Base-by-base conservation (phyloP, 345 rosid species). In the Turritis glabra region DNA sequence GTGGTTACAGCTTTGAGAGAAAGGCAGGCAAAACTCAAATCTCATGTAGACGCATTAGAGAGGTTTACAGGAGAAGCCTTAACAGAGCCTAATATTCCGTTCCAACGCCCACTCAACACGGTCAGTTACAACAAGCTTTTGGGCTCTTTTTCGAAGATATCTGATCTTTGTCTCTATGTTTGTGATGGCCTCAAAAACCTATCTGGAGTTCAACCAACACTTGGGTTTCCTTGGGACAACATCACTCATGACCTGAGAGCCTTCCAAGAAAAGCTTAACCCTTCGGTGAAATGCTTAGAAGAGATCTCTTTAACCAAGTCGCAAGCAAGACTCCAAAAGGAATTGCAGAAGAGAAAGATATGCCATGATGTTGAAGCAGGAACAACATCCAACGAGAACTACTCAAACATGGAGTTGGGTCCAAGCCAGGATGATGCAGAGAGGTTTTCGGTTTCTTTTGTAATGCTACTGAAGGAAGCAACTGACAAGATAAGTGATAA, bases 31-130 rank as follows among this genome's bases (percentile, higher is more conserved):
- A 80, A 51, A 43, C 80, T 85, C 64, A 70, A 58, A 72, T 75
- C 74, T 14, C 86, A 71, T 8, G 51, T 84, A 33, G 53, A 64
- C 13, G 56, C 61, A 3, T 61, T 86, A 46, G 79, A 80, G 65
- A 81, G 63, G 8, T 77, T 85, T 23, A 80, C 79, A 25, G 52
- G 59, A 72, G 89, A 86, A 71, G 92, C 90, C 11, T 53, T 80
- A 38, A 17, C 43, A 14, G 96, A 86, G 73, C 91, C 92, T n/a
- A 79, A 82, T 37, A 60, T 90, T 69, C 80, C 87, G 67, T 84
- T 88, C 80, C 65, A 74, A 50, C 79, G 80, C 11, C 87, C 84
- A 25, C 85, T 88, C 64, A 77, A 82, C 15, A 77, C 66, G 5
- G 71, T 57, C 44, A 75, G 84, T 64, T 78, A 88, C 80, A 44